Evolutionary conservation across 2,329 filamentous ascomycete species (phyloP), one percentile per base, ranked within the genome.

Genomic region (Cercospora canescens): DNA sequence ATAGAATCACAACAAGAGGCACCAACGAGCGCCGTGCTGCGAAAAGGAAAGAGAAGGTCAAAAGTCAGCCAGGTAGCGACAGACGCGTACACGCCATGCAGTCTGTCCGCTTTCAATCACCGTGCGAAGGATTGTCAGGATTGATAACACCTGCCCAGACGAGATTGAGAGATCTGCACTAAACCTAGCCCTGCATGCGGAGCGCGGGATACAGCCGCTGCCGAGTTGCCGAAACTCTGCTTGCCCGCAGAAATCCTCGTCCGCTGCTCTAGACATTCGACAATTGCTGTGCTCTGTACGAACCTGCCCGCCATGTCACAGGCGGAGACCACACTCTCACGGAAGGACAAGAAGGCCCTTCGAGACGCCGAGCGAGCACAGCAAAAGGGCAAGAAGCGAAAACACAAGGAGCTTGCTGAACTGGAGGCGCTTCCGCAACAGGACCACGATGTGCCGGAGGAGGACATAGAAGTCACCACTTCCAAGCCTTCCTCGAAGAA

Each of bases 281-380:
- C 32, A 35, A 35, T 35, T 11, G 8, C 32, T 35, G 32, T 2
- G 8, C 8, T 35, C 8, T 11, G 32, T 8, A 35, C 32, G 32
- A 35, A 54, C 7, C 26, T 35, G 30, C 30, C 52, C 30, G 32
- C n/a, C 24, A 69, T 76, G 75, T 75, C 75, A 61, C 59, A 72
- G 65, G 75, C 75, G 8, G 66, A 63, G 11, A 68, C 63, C 21
- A 50, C 64, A 1, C 55, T 74, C 8, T 74, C 71, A 11, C 67
- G 74, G 57, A 78, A 78, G 65, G 75, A 76, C 48, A 78, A 76
- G 70, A 77, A 77, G 60, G 76, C 75, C 18, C 72, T 74, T 50
- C 68, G 77, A 56, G 76, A 78, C 61, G 75, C 76, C 26, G 76
- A 78, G 67, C 68, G 77, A 60, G 48, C 48, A 50, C 69, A 70